Evolutionary conservation across 2,329 filamentous ascomycete genomes (phyloP).

Genomic region (Dryadomyces quercus-mongolicae): DNA sequence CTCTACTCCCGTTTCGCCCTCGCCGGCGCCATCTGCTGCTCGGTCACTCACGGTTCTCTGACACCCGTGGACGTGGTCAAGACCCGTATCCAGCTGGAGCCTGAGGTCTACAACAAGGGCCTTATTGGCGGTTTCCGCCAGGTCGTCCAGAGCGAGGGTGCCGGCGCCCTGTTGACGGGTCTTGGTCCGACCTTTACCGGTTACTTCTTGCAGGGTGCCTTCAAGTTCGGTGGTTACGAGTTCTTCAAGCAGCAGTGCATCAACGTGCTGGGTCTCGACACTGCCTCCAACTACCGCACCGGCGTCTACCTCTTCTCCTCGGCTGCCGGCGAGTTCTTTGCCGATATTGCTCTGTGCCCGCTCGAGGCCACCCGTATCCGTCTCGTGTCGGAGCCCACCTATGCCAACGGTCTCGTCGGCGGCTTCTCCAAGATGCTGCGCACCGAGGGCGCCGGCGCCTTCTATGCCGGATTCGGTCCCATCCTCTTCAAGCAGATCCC

Average conservation of each 20-base stretch:
- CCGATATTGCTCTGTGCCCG: constrained; percentile 67
- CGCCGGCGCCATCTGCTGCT: constrained; percentile 95
- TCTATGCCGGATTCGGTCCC: constrained; percentile 74
- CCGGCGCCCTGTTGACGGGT: constrained; percentile 65
- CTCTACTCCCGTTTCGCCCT: constrained; percentile 97
- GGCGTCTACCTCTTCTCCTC: constrained; percentile 58
- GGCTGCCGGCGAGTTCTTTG: constrained; percentile 46
- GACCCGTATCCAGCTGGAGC: constrained; percentile 78
- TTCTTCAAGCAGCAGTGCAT: constrained; percentile 81
- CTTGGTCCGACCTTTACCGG: constrained; percentile 66
- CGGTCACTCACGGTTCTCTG: constrained; percentile 89
- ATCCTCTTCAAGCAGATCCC: constrained; percentile 73
- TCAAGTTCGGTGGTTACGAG: constrained; percentile 84
- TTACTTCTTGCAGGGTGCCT: constrained; percentile 76
- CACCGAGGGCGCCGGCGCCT: constrained; percentile 62
- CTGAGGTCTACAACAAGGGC: constrained; percentile 67
- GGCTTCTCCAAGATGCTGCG: constrained; percentile 65
- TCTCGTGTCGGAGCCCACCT: constrained; percentile 67
- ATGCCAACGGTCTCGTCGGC: constrained; percentile 58
- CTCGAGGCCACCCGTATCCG: constrained; percentile 78
- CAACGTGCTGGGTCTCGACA: constrained; percentile 59
- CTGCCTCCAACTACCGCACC: constrained; percentile 57
- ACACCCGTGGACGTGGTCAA: constrained; percentile 99
- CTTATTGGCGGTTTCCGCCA: constrained; percentile 68
- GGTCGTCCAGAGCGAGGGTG: constrained; percentile 63